Percentiles rank a stretch among this genome's conserved stretches.
phyloP scores from a whole-genome alignment of 2,329 filamentous ascomycete genomes.

The Xylariaceae sp. region DNA sequence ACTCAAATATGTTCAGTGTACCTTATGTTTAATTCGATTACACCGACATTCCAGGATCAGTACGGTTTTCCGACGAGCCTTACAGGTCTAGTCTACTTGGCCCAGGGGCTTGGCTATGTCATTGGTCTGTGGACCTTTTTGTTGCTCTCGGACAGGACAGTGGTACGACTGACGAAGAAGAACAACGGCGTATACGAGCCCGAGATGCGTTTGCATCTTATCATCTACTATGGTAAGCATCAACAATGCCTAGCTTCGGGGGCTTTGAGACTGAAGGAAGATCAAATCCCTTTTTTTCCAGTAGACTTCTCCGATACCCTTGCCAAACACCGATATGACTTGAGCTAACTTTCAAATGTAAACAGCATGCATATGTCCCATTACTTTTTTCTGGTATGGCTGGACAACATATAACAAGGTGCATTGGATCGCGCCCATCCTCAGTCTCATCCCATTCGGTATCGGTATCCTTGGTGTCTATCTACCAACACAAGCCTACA shows the following conservation, averaged over 20 bases:
- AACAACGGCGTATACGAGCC: constrained; percentile 43
- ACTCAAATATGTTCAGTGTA: constrained; percentile 45
- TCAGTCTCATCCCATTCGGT: constrained; percentile 40
- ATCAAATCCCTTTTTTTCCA: too few species aligned
- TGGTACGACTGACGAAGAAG: constrained; percentile 52
- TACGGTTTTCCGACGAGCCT: constrained; percentile 55
- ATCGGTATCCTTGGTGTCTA: constrained; percentile 40
- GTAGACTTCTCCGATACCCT: not conserved
- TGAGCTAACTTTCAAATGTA: not conserved
- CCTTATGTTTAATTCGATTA: constrained; percentile 60
- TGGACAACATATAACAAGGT: constrained; percentile 37
- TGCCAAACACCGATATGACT: not conserved
- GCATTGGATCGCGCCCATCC: constrained; percentile 41
- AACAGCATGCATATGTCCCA: constrained; percentile 31
- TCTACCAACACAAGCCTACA: constrained; percentile 43
- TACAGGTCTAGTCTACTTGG: constrained; percentile 57
- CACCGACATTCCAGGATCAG: constrained; percentile 53
- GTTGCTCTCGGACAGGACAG: constrained; percentile 51
- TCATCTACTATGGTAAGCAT: constrained; percentile 34
- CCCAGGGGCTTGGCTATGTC: constrained; percentile 51
- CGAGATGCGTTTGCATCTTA: constrained; percentile 40
- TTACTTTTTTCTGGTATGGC: constrained; percentile 44
- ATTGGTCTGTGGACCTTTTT: constrained; percentile 49
- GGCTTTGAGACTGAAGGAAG: not conserved
- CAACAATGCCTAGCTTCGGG: constrained; percentile 2